Base-by-base conservation (phyloP, 202 grass and related monocot genomes). In the Hordeum pubiflorum region DNA sequence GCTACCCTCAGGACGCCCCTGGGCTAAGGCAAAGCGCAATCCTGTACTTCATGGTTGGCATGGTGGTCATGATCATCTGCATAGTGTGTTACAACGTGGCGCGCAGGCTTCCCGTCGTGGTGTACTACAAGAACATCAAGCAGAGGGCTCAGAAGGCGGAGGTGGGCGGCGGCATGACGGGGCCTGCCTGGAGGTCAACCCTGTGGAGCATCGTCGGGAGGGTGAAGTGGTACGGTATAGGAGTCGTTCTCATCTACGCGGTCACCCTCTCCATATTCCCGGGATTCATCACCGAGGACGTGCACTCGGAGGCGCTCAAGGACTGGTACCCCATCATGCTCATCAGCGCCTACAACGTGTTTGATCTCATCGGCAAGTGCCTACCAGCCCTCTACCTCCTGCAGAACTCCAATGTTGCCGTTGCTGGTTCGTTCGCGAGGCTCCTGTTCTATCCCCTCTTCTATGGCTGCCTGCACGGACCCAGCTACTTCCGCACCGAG, bases 321-420 rank as follows among this genome's bases (percentile, higher is more conserved):
- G 95, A 98, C 33, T 98, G 95, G 95, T 98, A 98, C 43, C 90
- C 95, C 1, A 93, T 98, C 40, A 74, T 98, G 36, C 92, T 98
- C 58, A 94, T 98, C 11, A 74, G 69, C 10, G 92, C 92, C 55
- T 98, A 93, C 83, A 98, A 98, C 26, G 83, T 94, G 72, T 98
- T 94, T 5, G 95, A 98, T 84, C 86, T 98, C 3, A 37, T 94
- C 3, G 95, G 95, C 48, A 98, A 98, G 76, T 72, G 81, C 23
- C 70, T 98, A 27, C 85, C 95, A 0, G 95, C 92, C 0, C 14
- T 91, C 63, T 93, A 89, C 78, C 75, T 93, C 26, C 88, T 88
- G 27, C 79, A 93, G 85, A 89, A 94, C 9, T 79, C 79, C 36
- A 93, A 87, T n/a, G 24, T 86, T 13, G 92, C 92, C 1, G 69